A percentile compares a stretch with the other conserved stretches of the same genome.
Evolutionary conservation across 2,329 filamentous ascomycete genomes (phyloP).

Genomic region (Nothophaeocryptopus gaeumannii): DNA sequence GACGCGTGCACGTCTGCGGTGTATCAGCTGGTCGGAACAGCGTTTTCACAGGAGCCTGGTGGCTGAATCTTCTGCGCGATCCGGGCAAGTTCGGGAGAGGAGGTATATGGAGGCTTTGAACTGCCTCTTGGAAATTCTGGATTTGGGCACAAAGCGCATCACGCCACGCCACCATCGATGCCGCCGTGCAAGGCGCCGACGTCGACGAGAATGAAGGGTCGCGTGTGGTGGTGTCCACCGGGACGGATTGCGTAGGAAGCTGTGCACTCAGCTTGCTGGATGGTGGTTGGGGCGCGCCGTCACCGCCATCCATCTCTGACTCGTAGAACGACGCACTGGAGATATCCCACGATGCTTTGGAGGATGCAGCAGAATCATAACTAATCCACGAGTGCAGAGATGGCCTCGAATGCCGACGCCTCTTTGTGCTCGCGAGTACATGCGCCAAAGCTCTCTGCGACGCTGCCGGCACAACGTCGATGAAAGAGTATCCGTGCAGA

Average conservation of each 20-base stretch:
- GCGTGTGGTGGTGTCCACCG: too few relatives aligned
- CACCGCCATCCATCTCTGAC: conserved; percentile 25
- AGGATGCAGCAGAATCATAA: conserved; percentile 4
- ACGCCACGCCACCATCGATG: conserved; percentile 45
- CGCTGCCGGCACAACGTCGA: conserved; percentile 58
- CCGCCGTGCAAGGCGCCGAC: too few relatives aligned
- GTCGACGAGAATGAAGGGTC: too few relatives aligned
- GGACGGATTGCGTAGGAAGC: too few relatives aligned
- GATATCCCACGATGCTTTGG: conserved; percentile 16
- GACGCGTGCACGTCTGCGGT: too few relatives aligned
- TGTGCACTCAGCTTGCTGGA: too few relatives aligned
- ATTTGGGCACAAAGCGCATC: conserved; percentile 72
- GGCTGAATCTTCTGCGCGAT: too few relatives aligned
- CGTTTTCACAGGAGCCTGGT: too few relatives aligned
- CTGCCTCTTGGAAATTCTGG: conserved; percentile 71
- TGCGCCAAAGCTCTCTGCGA: conserved; percentile 5
- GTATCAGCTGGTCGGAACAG: too few relatives aligned
- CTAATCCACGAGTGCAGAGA: conserved; percentile 2
- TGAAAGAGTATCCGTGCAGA: conserved; percentile 65
- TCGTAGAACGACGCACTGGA: conserved; percentile 19
- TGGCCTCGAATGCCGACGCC: conserved; percentile 6
- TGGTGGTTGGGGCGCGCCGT: too few relatives aligned
- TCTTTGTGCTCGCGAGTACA: conserved; percentile 11
- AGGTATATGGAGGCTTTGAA: conserved; percentile 60
- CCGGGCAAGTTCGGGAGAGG: too few relatives aligned